Evolutionary conservation across 495 filamentous ascomycete genomes (phyloP), one percentile per base, ranked within the genome.

Genomic region (Margaritispora aquatica): DNA sequence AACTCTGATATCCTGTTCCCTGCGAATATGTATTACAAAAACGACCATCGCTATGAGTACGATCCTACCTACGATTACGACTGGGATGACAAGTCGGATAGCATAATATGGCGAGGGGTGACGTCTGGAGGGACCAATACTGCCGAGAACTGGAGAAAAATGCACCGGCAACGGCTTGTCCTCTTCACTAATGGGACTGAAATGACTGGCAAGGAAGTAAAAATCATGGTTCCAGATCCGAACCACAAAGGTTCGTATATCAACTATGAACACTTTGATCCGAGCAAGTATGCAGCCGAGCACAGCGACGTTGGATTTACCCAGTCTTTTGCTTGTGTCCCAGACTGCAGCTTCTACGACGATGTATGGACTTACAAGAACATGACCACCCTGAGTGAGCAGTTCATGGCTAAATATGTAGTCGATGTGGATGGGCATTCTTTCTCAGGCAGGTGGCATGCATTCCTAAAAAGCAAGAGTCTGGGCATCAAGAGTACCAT

Each of bases 1-100:
- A 92, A 91, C 71, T 91, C 86, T 68, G 89, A 92, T 59, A 87
- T 92, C 59, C 75, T 92, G 19, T 83, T 93, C 58, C 89, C 89
- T 0, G 83, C 85, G 0, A 83, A 88, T 59, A 88, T 88, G 84
- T 89, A 90, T 68, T 87, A 84, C 73, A 78, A 79, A 48, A 73
- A 88, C 19, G 85, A 91, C 50, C 70, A 77, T 46, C 80, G 86
- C 21, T 92, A 90, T 73, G 66, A 73, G 3, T 72, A 77, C 22
- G 78, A 81, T 20, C 70, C 75, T 11, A 69, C 72, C 4, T 70
- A 73, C 22, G 79, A 81, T n/a, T 73, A 76, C 20, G 51, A 59
- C 15, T 88, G 88, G 88, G 65, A 68, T 4, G 57, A 77, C 29
- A 90, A 88, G 68, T 57, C 69, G n/a, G 69, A 80, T 31, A 70